phyloP scores from a whole-genome alignment of 129 eudicot genomes.

The Artemisia argyi region DNA sequence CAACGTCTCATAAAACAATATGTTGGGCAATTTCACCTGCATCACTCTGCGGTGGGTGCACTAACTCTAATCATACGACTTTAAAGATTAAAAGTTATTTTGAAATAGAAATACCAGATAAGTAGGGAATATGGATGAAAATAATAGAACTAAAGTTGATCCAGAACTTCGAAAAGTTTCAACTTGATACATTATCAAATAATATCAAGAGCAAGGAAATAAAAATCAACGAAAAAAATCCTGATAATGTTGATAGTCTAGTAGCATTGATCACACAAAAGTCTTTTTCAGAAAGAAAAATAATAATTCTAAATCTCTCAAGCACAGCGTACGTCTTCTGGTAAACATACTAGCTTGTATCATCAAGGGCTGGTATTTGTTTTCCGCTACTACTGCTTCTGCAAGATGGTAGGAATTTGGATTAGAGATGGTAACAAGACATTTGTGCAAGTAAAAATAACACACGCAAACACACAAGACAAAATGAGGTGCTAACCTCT shows the following conservation, averaged over 20 bases:
- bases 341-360: constrained; percentile 1
- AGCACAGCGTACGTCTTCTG: neutral
- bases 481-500: constrained; percentile 9
- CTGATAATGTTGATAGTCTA: neutral
- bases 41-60: neutral
- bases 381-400: constrained; percentile 8
- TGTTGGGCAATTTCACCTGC: neutral
- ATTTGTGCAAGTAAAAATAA: neutral
- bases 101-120: neutral
- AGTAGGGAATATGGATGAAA: neutral
- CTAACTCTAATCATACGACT: too few relatives aligned
- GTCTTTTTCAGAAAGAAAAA: neutral
- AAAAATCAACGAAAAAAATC: neutral
- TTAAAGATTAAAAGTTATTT: too few relatives aligned
- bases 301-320: neutral
- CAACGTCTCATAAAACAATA: neutral
- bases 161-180: constrained; percentile 5
- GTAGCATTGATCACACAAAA: neutral
- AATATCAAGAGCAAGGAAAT: neutral
- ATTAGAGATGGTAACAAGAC: neutral
- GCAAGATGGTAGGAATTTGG: neutral
- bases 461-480: neutral
- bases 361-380: neutral
- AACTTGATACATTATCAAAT: constrained; percentile 18
- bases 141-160: neutral